Conservation (phyloP, 768 basidiomycete genomes). For the Mycena chlorophos region DNA sequence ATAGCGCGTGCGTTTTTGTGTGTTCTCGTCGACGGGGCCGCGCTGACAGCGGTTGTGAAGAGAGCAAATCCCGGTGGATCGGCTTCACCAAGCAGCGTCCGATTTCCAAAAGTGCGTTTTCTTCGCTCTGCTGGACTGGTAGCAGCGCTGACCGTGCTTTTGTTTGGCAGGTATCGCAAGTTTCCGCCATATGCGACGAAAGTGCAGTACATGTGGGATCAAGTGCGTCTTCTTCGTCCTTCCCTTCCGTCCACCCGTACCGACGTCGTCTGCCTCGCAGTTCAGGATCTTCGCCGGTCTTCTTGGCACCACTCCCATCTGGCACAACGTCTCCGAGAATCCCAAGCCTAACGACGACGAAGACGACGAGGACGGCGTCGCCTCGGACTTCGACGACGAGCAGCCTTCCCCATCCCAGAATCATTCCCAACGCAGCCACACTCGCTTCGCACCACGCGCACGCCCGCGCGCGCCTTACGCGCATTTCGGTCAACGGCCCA, state of each 20-base stretch:
- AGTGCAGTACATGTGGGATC: slow-evolving; percentile 60
- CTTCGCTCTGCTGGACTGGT: no score
- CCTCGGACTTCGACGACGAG: slow-evolving; percentile 35
- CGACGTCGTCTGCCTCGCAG: slow-evolving; percentile 35
- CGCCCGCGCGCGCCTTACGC: slow-evolving; percentile 41
- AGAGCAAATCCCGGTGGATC: slow-evolving; percentile 46
- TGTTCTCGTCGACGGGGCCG: slow-evolving; percentile 3
- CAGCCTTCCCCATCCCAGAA: slow-evolving; percentile 9
- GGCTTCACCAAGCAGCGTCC: slow-evolving; percentile 55
- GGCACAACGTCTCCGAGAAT: slow-evolving; percentile 39
- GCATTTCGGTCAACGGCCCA: slow-evolving; percentile 34
- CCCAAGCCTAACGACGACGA: slow-evolving; percentile 28
- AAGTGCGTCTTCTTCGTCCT: slow-evolving; percentile 42
- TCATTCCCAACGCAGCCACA: slow-evolving; percentile 8
- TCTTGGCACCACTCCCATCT: slow-evolving; percentile 47
- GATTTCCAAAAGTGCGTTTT: slow-evolving; percentile 48
- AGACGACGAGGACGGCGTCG: slow-evolving; percentile 24
- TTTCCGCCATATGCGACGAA: slow-evolving; percentile 36
- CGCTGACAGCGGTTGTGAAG: slow-evolving; percentile 33
- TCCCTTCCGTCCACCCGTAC: slow-evolving; percentile 1
- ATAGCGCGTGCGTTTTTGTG: slow-evolving; percentile 49
- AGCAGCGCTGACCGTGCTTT: not conserved
- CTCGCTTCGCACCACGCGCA: slow-evolving; percentile 27
- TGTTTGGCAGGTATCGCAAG: slow-evolving; percentile 32
- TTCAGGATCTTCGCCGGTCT: slow-evolving; percentile 64